Conservation (phyloP, 768 basidiomycete genomes). For the Podaxis carcinomalis region DNA sequence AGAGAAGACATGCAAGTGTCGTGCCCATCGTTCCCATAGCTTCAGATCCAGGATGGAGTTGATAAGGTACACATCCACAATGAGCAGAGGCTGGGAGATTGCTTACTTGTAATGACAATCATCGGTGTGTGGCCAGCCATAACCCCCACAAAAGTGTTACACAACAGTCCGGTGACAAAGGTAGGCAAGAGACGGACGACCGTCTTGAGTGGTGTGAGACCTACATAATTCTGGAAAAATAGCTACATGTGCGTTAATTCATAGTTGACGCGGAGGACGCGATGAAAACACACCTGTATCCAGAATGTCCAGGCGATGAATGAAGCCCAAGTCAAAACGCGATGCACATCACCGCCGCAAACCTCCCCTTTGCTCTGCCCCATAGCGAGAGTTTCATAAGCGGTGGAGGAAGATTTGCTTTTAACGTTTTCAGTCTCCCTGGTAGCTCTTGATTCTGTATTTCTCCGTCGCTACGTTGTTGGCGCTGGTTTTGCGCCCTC, state of each 20-base stretch:
- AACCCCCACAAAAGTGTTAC: constrained; percentile 62
- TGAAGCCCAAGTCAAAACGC: constrained; percentile 60
- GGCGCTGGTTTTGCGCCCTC: constrained; percentile 22
- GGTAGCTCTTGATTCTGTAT: background rate
- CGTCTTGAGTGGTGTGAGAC: constrained; percentile 50
- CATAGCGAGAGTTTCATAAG: constrained; percentile 63
- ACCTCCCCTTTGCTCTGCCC: constrained; percentile 55
- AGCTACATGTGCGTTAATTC: constrained; percentile 31
- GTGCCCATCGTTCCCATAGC: constrained; percentile 55
- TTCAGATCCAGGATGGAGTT: background rate
- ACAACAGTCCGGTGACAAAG: constrained; percentile 58
- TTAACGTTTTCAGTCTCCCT: background rate
- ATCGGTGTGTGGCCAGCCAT: constrained; percentile 53
- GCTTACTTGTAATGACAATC: constrained; percentile 52
- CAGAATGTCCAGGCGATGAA: constrained; percentile 51
- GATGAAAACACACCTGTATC: constrained; percentile 18
- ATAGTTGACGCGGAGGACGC: background rate
- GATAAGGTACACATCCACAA: background rate
- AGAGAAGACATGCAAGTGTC: constrained; percentile 52
- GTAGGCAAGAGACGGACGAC: constrained; percentile 71
- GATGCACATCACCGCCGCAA: constrained; percentile 56
- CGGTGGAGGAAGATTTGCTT: constrained; percentile 42
- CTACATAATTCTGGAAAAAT: constrained; percentile 66
- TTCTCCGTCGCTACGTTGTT: background rate
- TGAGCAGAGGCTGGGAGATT: too few species aligned